These are phyloP conservation scores for Staphylotrichum tortipilum DNA, from an alignment of 495 filamentous ascomycete genomes.

Conservation along the genomic window DNA sequence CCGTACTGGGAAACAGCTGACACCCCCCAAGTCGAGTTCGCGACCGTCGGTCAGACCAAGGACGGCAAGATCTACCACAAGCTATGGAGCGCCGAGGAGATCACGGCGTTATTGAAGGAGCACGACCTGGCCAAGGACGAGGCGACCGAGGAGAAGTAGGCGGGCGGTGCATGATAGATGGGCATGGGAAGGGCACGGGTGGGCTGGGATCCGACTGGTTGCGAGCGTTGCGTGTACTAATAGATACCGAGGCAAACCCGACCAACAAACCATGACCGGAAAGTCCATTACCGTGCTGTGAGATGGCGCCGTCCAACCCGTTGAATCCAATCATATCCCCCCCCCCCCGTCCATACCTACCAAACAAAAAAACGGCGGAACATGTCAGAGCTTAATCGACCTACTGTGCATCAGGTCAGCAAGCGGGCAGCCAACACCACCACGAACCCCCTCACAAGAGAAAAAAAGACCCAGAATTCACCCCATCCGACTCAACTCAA, in stretches of 20 bases:
- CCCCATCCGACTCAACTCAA: constrained; percentile 12
- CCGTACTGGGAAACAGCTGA: constrained; percentile 12
- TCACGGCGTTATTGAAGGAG: constrained; percentile 86
- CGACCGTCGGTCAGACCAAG: constrained; percentile 91
- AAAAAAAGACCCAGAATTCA: neutral
- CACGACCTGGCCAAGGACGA: constrained; percentile 89
- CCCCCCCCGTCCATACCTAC: no score
- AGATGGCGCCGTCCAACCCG: no score
- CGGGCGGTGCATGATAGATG: neutral
- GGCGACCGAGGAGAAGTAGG: constrained; percentile 56
- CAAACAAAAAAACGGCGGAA: no score
- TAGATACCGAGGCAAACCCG: constrained; percentile 10
- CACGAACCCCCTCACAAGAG: no score
- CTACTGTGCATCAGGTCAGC: constrained; percentile 18
- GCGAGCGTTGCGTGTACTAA: constrained; percentile 23
- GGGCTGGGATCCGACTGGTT: constrained; percentile 7
- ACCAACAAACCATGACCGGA: no score
- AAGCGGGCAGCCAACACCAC: neutral
- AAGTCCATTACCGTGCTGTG: no score
- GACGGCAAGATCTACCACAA: constrained; percentile 95
- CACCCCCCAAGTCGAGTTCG: constrained; percentile 73
- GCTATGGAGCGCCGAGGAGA: constrained; percentile 95
- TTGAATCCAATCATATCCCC: no score
- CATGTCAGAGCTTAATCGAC: no score
- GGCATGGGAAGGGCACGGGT: neutral